Percentiles rank a stretch among this genome's conserved stretches.
Conservation (phyloP, 345 rosid species). For the Eucalyptus tenuipes region DNA sequence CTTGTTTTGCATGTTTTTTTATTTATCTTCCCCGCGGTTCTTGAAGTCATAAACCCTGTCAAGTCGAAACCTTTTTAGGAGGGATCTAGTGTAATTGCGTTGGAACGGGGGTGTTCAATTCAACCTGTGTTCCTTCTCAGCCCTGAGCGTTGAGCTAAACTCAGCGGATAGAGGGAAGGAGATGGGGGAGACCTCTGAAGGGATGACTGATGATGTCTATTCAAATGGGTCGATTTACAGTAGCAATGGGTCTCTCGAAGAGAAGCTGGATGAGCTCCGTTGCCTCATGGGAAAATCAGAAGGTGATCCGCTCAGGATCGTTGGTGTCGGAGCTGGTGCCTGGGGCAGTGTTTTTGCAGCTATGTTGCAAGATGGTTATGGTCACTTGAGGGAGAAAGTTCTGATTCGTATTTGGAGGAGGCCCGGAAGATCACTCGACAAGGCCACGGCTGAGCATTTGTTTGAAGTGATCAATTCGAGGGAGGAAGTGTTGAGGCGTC, state of each 20-base stretch:
- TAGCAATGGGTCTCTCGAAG: conserved; percentile 39
- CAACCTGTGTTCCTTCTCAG: not conserved
- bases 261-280: conserved; percentile 81
- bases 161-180: not conserved
- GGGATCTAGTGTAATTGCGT: not conserved
- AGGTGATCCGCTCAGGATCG: conserved; percentile 78
- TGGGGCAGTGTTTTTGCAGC: conserved; percentile 98
- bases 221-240: conserved; percentile 42
- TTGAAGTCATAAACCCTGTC: not conserved
- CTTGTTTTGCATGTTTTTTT: not conserved
- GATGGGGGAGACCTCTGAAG: conserved; percentile 36
- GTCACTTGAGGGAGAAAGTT: conserved; percentile 79
- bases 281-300: conserved; percentile 56
- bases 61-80: not conserved
- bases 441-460: conserved; percentile 76
- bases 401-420: conserved; percentile 92
- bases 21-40: not conserved
- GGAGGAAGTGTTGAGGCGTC: conserved; percentile 86
- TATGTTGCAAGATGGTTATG: conserved; percentile 77
- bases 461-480: conserved; percentile 94
- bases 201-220: conserved; percentile 1
- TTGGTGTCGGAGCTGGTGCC: conserved; percentile 93
- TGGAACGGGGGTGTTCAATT: not conserved
- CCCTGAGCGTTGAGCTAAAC: not conserved
- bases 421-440: conserved; percentile 62